These are phyloP conservation scores for Gnetum montanum DNA, from an alignment of 75 land plant species.

Conservation along the genomic window DNA sequence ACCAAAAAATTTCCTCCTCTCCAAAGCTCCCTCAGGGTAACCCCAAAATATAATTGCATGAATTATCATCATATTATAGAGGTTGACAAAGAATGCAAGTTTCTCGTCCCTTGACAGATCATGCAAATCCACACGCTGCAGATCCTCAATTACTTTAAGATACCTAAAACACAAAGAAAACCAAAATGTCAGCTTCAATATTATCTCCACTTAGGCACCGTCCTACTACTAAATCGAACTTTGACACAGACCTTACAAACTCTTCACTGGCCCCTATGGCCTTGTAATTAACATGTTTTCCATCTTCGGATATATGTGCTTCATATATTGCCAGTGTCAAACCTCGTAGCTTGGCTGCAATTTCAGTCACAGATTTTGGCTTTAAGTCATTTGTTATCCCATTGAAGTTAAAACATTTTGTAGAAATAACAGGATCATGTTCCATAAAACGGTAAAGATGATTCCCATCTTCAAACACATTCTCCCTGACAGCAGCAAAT, in stretches of 20 bases:
- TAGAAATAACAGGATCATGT: conserved; percentile 51
- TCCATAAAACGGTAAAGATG: conserved; percentile 73
- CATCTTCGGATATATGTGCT: conserved; percentile 69
- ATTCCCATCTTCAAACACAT: conserved; percentile 77
- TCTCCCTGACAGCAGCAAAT: conserved; percentile 35
- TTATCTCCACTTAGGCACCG: too few species aligned
- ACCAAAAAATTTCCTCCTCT: conserved; percentile 56
- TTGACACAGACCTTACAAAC: conserved; percentile 62
- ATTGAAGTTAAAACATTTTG: conserved; percentile 57
- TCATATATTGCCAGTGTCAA: conserved; percentile 60
- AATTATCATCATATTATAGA: conserved; percentile 76
- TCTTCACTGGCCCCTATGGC: conserved; percentile 59
- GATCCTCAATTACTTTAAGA: conserved; percentile 55
- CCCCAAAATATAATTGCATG: conserved; percentile 64
- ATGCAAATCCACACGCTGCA: conserved; percentile 54
- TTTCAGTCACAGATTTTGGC: conserved; percentile 54
- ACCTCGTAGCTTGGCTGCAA: conserved; percentile 45
- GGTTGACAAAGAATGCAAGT: conserved; percentile 70
- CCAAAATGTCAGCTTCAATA: too few species aligned
- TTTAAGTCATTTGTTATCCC: conserved; percentile 46
- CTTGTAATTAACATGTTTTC: conserved; percentile 63
- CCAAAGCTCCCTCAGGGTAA: conserved; percentile 49
- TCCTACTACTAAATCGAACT: too few species aligned
- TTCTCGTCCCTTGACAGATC: conserved; percentile 67
- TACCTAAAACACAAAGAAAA: conserved; percentile 49